Percentiles rank a stretch among this genome's conserved stretches.
Conservation (phyloP, 208 protist genomes). For the Leishmania aethiopica region DNA sequence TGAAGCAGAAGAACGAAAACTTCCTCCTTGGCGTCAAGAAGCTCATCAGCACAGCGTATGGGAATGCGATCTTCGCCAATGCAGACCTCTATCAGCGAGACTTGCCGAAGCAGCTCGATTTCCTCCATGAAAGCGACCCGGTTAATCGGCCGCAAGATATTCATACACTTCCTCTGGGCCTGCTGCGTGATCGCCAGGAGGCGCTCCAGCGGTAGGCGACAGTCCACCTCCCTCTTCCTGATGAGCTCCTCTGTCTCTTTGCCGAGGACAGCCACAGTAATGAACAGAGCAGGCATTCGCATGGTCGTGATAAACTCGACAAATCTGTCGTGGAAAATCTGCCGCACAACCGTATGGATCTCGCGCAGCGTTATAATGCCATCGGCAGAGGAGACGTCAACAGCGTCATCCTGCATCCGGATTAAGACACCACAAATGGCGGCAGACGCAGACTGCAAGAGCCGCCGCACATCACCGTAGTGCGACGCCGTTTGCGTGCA, state of each 20-base stretch:
- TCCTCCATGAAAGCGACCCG: constrained; percentile 58
- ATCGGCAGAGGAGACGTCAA: constrained; percentile 25
- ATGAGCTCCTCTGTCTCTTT: constrained; percentile 71
- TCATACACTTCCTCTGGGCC: constrained; percentile 35
- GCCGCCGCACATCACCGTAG: constrained; percentile 87
- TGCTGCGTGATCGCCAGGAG: constrained; percentile 57
- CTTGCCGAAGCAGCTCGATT: constrained; percentile 75
- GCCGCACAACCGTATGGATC: constrained; percentile 76
- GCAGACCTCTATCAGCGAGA: constrained; percentile 84
- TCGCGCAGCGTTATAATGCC: constrained; percentile 77
- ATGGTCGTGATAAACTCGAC: constrained; percentile 85
- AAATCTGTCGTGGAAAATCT: constrained; percentile 91
- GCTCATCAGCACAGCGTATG: constrained; percentile 39
- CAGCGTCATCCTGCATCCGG: constrained; percentile 57
- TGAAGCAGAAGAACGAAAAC: constrained; percentile 77
- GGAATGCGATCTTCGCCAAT: constrained; percentile 76
- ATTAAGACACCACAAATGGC: constrained; percentile 86
- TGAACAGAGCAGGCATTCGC: constrained; percentile 66
- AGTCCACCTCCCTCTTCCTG: constrained; percentile 40
- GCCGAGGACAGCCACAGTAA: constrained; percentile 66
- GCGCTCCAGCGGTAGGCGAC: constrained; percentile 60
- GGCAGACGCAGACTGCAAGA: constrained; percentile 85
- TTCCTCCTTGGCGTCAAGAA: constrained; percentile 72
- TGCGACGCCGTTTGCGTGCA: constrained; percentile 88
- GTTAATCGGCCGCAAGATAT: constrained; percentile 5